Evolutionary conservation across 768 basidiomycete genomes (phyloP).

Genomic region (Suillus subalutaceus): DNA sequence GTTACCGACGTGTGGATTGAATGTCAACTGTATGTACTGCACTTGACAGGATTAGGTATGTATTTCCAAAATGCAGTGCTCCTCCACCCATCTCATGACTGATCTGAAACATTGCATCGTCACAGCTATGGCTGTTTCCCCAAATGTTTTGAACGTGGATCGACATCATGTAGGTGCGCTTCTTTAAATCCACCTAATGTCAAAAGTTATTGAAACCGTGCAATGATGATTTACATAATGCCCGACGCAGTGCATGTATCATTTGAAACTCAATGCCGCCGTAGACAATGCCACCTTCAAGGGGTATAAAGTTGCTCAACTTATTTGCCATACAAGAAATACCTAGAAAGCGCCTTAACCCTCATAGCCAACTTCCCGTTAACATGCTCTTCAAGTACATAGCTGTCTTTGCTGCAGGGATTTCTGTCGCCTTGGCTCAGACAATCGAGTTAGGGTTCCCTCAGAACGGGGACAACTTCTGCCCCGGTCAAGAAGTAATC

Average conservation of each 20-base stretch:
- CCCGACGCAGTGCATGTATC: neutral
- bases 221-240: neutral
- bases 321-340: neutral
- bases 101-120: neutral
- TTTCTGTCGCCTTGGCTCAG: conserved; percentile 24
- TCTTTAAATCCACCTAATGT: neutral
- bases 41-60: neutral
- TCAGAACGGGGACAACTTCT: conserved; percentile 20
- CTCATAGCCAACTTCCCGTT: neutral
- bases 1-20: neutral
- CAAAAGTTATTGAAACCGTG: neutral
- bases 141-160: neutral
- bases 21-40: neutral
- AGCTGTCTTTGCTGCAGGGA: conserved; percentile 13
- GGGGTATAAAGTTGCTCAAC: neutral
- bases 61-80: neutral
- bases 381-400: conserved; percentile 8
- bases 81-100: too few species aligned
- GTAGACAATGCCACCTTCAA: neutral
- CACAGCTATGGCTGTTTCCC: too few species aligned
- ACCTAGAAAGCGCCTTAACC: neutral
- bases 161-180: neutral
- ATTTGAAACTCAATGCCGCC: neutral
- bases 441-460: conserved; percentile 31
- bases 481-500: conserved; percentile 21